Percentiles rank a stretch among this genome's conserved stretches.
Evolutionary conservation across 2,329 filamentous ascomycete species (phyloP).

Genomic region (Botrytis sinoallii): DNA sequence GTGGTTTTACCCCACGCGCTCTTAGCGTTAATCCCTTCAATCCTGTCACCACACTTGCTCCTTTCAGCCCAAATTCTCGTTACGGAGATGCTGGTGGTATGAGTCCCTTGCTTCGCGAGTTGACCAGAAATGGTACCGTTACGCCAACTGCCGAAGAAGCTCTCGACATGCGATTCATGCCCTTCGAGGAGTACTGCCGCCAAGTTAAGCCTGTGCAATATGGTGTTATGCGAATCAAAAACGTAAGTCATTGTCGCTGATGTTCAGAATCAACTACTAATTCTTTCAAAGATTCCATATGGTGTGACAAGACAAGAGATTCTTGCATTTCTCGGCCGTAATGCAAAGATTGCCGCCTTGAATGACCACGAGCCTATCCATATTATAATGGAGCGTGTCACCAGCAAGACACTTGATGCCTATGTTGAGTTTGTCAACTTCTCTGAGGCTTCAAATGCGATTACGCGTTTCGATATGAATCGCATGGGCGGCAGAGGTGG

Average conservation of each 20-base stretch:
- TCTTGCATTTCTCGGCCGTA: constrained; percentile 57
- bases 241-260: constrained; percentile 34
- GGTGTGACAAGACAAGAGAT: constrained; percentile 52
- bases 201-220: constrained; percentile 29
- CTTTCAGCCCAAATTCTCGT: constrained; percentile 7
- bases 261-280: constrained; percentile 14
- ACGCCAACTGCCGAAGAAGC: constrained; percentile 34
- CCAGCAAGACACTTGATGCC: constrained; percentile 60
- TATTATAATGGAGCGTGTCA: constrained; percentile 62
- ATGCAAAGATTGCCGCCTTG: constrained; percentile 54
- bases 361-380: constrained; percentile 53
- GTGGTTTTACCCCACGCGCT: constrained; percentile 2
- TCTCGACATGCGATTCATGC: constrained; percentile 34
- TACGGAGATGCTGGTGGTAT: constrained; percentile 16
- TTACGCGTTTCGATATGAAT: constrained; percentile 47
- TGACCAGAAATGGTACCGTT: constrained; percentile 28
- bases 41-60: constrained; percentile 12
- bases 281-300: constrained; percentile 51
- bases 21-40: constrained; percentile 23
- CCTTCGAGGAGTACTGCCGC: constrained; percentile 40
- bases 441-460: constrained; percentile 52
- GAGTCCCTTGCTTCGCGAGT: constrained; percentile 23
- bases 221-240: constrained; percentile 40
- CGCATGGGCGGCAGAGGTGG: constrained; percentile 40
- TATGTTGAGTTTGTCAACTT: constrained; percentile 56